These are phyloP conservation scores for Rubroboletus pulcherrimus DNA, from an alignment of 768 basidiomycete species.

Conservation along the genomic window DNA sequence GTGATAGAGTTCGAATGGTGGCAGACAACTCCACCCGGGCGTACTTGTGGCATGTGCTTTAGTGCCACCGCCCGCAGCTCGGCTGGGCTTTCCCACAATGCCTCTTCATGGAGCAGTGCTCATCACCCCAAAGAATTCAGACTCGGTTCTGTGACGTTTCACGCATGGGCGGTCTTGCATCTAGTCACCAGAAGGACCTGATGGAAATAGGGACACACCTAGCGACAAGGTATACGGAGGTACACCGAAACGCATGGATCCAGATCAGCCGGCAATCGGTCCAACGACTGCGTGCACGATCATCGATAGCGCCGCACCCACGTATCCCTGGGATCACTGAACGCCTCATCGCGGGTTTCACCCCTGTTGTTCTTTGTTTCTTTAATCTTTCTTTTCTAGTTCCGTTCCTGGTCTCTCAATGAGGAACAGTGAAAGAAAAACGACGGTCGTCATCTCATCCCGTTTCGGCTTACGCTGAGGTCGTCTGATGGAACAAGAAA, in stretches of 20 bases:
- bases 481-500: too few relatives aligned
- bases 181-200: too few relatives aligned
- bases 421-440: neutral
- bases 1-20: neutral
- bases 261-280: neutral
- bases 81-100: neutral
- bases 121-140: neutral
- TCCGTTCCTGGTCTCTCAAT: neutral
- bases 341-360: neutral
- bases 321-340: neutral
- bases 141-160: neutral
- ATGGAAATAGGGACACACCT: too few relatives aligned
- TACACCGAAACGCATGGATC: too few relatives aligned
- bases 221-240: too few relatives aligned
- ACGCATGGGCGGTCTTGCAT: neutral
- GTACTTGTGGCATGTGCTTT: neutral
- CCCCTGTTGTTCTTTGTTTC: neutral
- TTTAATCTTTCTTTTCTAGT: neutral
- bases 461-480: neutral
- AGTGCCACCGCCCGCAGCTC: neutral
- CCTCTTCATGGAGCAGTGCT: slow-evolving; percentile 3
- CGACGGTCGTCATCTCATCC: neutral
- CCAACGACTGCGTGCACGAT: neutral
- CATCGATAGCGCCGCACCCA: neutral
- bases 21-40: neutral